Base-by-base conservation (phyloP, 495 filamentous ascomycete species). In the Polyplosphaeria fusca region DNA sequence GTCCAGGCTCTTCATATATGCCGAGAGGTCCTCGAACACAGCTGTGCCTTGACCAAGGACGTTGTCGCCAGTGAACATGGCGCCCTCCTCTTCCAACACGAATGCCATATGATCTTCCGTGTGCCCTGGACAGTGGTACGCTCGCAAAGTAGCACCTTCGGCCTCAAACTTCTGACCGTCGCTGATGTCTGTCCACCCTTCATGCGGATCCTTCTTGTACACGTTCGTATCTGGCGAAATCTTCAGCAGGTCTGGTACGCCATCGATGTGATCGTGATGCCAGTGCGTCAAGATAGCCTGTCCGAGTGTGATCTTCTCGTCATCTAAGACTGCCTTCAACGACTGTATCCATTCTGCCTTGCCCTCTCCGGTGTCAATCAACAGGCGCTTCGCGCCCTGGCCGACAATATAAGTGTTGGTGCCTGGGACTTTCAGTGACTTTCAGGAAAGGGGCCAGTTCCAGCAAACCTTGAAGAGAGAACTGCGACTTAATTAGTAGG, bases 21-120 rank as follows among this genome's bases (percentile, higher is more conserved):
- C 72, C 4, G 69, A 71, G 1, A 96, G 76, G 53, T 95, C 85
- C 71, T 95, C 90, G 66, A 96, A 96, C 12, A 96, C 91, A 25
- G 87, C 83, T 2, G 93, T 96, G 1, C 93, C 93, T 53, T 96
- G 90, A 0, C 93, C 93, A 3, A 98, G 79, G 26, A 98, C 88
- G 63, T 93, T 96, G 65, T 98, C 93, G 35, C 89, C 93, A 0
- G 91, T 96, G 71, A 98, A 95, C 67, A 97, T 79, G 7, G 88
- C 88, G 66, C 87, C 79, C 65, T 93, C 87, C 63, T 95, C 86
- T 56, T 84, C 67, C 5, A 75, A 58, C 2, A 74, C 44, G 5
- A 76, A 52, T 14, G 77, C 80, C 80, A 93, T 86, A 69, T 97
- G 93, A 64, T 98, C 93, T 1, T 69, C 71, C 0, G 93, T 86